Conservation (phyloP, 2,329 filamentous ascomycete genomes). For the Alternaria consortialis region DNA sequence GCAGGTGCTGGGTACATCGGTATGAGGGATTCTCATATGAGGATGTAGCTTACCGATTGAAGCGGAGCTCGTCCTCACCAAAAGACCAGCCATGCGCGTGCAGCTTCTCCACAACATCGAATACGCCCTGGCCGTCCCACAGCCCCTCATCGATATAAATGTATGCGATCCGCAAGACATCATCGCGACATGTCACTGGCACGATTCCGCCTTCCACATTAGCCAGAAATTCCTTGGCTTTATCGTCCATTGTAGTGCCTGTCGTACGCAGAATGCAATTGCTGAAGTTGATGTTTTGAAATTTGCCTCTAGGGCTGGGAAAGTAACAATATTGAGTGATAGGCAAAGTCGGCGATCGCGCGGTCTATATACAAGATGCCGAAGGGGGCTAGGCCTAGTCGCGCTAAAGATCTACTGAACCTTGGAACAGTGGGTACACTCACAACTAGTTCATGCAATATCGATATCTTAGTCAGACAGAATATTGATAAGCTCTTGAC, state of each 20-base stretch:
- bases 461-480: too few relatives aligned
- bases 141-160: slow-evolving; percentile 4
- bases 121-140: slow-evolving; percentile 8
- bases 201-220: slow-evolving; percentile 6
- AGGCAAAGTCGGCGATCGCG: too few relatives aligned
- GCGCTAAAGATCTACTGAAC: too few relatives aligned
- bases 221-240: not conserved
- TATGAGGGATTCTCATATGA: slow-evolving; percentile 10
- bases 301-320: too few relatives aligned
- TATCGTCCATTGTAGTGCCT: not conserved
- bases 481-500: too few relatives aligned
- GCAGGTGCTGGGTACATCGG: not conserved
- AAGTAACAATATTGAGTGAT: too few relatives aligned
- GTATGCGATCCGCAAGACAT: slow-evolving; percentile 6
- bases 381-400: too few relatives aligned
- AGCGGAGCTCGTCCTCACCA: slow-evolving; percentile 12
- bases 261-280: not conserved
- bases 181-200: slow-evolving; percentile 8
- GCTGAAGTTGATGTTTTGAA: not conserved
- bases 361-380: too few relatives aligned
- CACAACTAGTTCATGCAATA: too few relatives aligned
- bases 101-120: slow-evolving; percentile 14
- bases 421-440: too few relatives aligned
- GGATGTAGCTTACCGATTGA: slow-evolving; percentile 12
- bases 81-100: slow-evolving; percentile 14